These are phyloP conservation scores for Colletotrichum sp. DNA, from an alignment of 2,329 filamentous ascomycete species.

Conservation along the genomic window DNA sequence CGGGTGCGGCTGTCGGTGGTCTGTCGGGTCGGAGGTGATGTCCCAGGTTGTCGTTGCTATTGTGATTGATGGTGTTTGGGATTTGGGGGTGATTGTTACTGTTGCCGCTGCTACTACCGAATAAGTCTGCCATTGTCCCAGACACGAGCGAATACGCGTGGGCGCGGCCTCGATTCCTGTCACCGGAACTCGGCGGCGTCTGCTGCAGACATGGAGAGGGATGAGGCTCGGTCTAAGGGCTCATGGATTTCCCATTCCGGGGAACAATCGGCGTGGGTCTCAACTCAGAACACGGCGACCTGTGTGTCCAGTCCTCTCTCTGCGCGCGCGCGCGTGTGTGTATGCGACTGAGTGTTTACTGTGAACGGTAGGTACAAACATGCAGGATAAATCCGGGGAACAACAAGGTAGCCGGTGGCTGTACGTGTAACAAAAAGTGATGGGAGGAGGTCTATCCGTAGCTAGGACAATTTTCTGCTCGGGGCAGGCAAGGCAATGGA, in stretches of 20 bases:
- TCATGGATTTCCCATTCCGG: conserved; percentile 17
- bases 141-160: neutral
- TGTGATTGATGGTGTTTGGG: neutral
- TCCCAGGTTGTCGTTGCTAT: conserved; percentile 16
- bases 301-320: neutral
- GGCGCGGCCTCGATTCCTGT: neutral
- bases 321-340: neutral
- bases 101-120: conserved; percentile 1
- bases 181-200: conserved; percentile 15
- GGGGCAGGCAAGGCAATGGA: neutral
- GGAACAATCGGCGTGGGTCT: conserved; percentile 18
- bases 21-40: conserved; percentile 18
- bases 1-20: conserved; percentile 15
- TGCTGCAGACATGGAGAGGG: conserved; percentile 11
- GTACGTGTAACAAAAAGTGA: neutral
- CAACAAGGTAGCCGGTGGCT: neutral
- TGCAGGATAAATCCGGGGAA: conserved; percentile 1
- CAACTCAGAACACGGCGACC: neutral
- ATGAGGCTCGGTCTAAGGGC: conserved; percentile 13
- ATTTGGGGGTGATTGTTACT: neutral
- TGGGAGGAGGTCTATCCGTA: neutral
- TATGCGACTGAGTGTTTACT: neutral
- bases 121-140: conserved; percentile 18
- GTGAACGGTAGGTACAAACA: neutral
- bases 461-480: neutral